Evolutionary conservation across 2,329 filamentous ascomycete genomes (phyloP), one percentile per base, ranked within the genome.

Genomic region (Lecanicillium sp.): DNA sequence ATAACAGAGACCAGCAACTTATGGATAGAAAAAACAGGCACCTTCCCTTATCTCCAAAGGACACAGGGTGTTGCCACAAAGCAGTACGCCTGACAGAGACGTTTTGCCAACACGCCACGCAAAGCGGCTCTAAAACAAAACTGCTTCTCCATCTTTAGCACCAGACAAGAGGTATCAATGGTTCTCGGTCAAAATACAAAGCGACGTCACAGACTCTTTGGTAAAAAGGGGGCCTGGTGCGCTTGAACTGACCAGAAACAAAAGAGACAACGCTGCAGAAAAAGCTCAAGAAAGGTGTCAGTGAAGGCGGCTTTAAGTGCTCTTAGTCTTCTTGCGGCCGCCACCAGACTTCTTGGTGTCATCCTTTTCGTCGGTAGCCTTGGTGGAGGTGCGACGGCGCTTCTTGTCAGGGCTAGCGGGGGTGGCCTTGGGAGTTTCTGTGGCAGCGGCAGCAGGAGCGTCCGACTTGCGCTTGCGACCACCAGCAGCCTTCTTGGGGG

Each of bases 331-430:
- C 69, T 76, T 77, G 54, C 71, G 70, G 47, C 65, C 22, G 22
- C 22, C 22, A 25, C 22, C 66, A 38, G 69, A 72, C 64, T 75
- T 76, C 68, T 75, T 75, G 45, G 71, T 69, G 55, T 79, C 74
- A 53, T 77, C 73, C 47, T 61, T 59, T 41, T 70, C 61, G 42
- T 75, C 72, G 19, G 62, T 62, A 29, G 64, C 70, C 67, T 79
- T 79, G 50, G 58, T 60, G 4, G 71, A 74, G 9, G 65, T 62
- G 43, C 76, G 64, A 60, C 78, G 72, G 49, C 75, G 68, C 73
- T 80, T 81, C 68, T 77, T 76, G 47, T 75, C 75, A 20, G 75
- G 74, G 56, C 71, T 77, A 40, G 66, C 66, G 18, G 70, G 67
- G 18, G 62, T 57, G 30, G 52, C 50, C 56, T 65, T 64, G 37